These are phyloP conservation scores for Mortierella sp. DNA, from an alignment of 371 early-diverging fungal genomes.

Conservation along the genomic window DNA sequence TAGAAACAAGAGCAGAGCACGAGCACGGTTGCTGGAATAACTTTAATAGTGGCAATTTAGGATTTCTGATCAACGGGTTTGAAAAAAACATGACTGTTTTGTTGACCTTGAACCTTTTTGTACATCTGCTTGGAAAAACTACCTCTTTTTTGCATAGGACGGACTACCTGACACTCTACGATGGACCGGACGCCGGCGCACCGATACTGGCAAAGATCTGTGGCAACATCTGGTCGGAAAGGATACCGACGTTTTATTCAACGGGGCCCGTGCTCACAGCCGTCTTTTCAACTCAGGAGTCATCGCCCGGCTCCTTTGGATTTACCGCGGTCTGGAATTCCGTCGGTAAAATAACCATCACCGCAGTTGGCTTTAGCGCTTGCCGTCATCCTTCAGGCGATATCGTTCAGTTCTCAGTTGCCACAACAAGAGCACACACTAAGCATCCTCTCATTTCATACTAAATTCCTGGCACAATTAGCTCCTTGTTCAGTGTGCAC, in stretches of 20 bases:
- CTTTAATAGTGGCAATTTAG: neutral
- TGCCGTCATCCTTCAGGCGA: neutral
- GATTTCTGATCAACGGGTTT: neutral
- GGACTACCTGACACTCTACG: slow-evolving; percentile 55
- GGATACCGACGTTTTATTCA: slow-evolving; percentile 39
- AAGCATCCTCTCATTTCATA: neutral
- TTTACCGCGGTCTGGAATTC: slow-evolving; percentile 45
- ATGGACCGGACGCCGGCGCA: slow-evolving; percentile 36
- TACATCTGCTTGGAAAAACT: no score
- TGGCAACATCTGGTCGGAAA: slow-evolving; percentile 34
- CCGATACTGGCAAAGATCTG: slow-evolving; percentile 44
- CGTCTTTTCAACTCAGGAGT: slow-evolving; percentile 37
- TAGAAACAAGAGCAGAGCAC: neutral
- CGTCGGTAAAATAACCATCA: slow-evolving; percentile 22
- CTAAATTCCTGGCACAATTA: slow-evolving; percentile 1
- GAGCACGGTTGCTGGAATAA: neutral
- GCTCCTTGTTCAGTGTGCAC: slow-evolving; percentile 49
- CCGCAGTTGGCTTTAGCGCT: neutral
- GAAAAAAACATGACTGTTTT: neutral
- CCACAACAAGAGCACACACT: no score
- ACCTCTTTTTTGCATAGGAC: slow-evolving; percentile 18
- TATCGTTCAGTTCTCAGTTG: neutral
- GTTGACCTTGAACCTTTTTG: neutral
- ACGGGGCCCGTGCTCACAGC: slow-evolving; percentile 47
- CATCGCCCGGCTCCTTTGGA: slow-evolving; percentile 40